Evolutionary conservation across 805 yeast species (phyloP), one percentile per base, ranked within the genome.

Genomic region (Kodamaea kaohsiungensis): DNA sequence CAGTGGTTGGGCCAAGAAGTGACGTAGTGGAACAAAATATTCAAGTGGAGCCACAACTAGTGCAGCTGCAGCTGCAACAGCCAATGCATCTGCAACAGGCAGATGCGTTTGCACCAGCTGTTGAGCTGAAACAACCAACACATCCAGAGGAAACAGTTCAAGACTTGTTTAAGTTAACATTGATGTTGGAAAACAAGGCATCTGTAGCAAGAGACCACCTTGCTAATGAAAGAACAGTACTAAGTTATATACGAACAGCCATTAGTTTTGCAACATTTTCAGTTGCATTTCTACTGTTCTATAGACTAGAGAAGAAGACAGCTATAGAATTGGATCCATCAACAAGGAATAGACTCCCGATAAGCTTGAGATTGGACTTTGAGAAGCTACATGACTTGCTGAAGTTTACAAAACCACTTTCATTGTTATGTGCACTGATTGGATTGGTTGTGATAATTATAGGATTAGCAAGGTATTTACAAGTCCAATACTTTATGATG

Each of bases 121-220:
- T 30, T 30, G 35, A 9, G 10, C 35, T 10, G 13, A 30, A 30
- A 10, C 13, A 30, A 12, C 35, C 10, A 12, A 12, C 10, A 8
- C 35, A 5, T 9, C 35, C 35, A 5, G 10, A 8, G 10, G 35
- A 30, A 30, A 17, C 33, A 13, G 4, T 47, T 12, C 22, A 7
- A 12, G 35, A 48, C 18, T 22, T 55, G 22, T 18, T 52, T 40
- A 13, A 17, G 33, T 8, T 37, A 10, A 48, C 55, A 8, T 56
- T 63, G 2, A 39, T 60, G 2, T 54, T 72, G 1, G 62, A 65
- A 12, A 74, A 73, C 53, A 55, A 56, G 9, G 73, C 71, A 13
- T 65, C 73, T 16, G 71, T 68, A 6, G 79, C 79, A 2, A 59
- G 77, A 48, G 79, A 74, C 59, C 77, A 74, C 53, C 25, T 71